Base-by-base conservation (phyloP, 2,329 filamentous ascomycete genomes). In the Calonectria naviculata region DNA sequence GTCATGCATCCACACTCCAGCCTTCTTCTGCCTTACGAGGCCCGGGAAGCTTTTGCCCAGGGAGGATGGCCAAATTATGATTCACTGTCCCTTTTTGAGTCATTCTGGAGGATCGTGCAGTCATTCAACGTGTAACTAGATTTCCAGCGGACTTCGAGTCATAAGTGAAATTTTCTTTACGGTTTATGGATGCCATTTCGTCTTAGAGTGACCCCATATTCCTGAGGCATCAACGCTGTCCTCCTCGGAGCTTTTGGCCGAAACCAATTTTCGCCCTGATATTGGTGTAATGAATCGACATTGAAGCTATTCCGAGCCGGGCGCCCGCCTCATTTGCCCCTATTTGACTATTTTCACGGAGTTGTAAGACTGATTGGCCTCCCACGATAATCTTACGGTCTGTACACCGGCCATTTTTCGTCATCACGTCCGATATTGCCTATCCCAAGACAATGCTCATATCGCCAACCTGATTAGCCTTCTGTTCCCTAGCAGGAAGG, bases 191-290 rank as follows among this genome's bases (percentile, higher is more conserved):
- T 58, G 29, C 13, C 10, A 52, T 31, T 29, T 31, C 17, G n/a
- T 31, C 38, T 36, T n/a, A 21, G 34, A 24, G 52, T 38, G 15
- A 24, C 7, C 10, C 56, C 31, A 26, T 29, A 13, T 46, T 74
- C 76, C 76, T 78, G 75, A 76, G 76, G 76, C 76, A 78, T 78
- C 75, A 76, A 78, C 49, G 54, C 21, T 46, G 62, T 61, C 17
- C 49, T 61, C 34, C 26, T 71, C 41, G 46, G 62, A 44, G 58
- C 70, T 71, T 70, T 70, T 67, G 60, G 41, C 47, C 31, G 29
- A 66, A 34, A 49, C 36, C 21, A 54, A 71, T 67, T 42, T 70
- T 62, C 58, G 49, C 49, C 36, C 38, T 52, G 63, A 49, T 44
- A 21, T 65, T 34, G 21, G 67, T 76, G 64, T 73, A 74, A 65